These are phyloP conservation scores for Yamadazyma conglobata DNA, from an alignment of 1,139 yeast species.

Conservation along the genomic window DNA sequence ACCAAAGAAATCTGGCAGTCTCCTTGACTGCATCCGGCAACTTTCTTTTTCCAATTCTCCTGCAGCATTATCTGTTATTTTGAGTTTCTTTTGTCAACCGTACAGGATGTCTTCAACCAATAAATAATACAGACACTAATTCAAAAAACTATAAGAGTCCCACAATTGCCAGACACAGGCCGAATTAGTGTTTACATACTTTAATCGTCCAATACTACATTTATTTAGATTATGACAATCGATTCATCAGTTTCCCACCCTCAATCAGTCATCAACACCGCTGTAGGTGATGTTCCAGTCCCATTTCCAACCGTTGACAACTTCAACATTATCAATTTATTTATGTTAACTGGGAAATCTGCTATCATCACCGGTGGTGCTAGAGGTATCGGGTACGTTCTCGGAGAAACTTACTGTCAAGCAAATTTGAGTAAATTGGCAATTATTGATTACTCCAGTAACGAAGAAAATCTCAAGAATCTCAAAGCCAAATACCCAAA, in stretches of 20 bases:
- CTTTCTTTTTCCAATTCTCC: too few relatives aligned
- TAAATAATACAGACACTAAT: too few relatives aligned
- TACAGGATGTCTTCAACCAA: too few relatives aligned
- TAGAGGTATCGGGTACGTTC: slow-evolving; percentile 44
- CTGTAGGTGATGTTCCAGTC: slow-evolving; percentile 40
- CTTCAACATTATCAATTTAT: slow-evolving; percentile 32
- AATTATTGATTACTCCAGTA: slow-evolving; percentile 39
- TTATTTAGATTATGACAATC: slow-evolving; percentile 15
- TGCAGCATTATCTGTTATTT: too few relatives aligned
- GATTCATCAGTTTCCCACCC: slow-evolving; percentile 15
- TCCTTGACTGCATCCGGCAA: too few relatives aligned
- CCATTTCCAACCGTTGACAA: slow-evolving; percentile 31
- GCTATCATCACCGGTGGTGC: slow-evolving; percentile 46
- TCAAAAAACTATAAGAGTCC: too few relatives aligned
- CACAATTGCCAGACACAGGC: too few relatives aligned
- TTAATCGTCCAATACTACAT: too few relatives aligned
- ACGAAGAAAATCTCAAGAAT: slow-evolving; percentile 27
- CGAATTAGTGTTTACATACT: too few relatives aligned
- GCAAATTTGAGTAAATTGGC: slow-evolving; percentile 43
- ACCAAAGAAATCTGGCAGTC: too few relatives aligned
- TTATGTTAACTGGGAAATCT: slow-evolving; percentile 33
- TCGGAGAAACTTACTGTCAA: slow-evolving; percentile 44
- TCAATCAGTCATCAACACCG: slow-evolving; percentile 29
- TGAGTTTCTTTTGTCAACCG: too few relatives aligned
- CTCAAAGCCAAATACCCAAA: slow-evolving; percentile 30